phyloP scores from a whole-genome alignment of 164 flowering plant genomes.

The Platanus orientalis region DNA sequence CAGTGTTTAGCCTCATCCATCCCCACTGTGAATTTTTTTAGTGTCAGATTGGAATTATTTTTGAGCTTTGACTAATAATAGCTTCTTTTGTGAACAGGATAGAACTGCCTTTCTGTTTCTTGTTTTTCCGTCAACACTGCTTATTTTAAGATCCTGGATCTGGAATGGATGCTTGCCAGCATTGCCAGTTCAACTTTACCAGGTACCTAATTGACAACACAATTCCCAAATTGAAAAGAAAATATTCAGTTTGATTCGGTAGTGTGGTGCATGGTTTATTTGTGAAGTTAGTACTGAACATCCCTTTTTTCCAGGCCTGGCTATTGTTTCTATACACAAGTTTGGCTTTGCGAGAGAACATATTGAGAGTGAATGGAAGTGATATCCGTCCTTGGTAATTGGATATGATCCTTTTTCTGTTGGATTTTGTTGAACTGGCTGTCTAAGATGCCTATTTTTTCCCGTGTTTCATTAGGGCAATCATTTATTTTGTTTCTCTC shows the following conservation, averaged over 20 bases:
- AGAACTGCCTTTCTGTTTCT: slow-evolving; percentile 82
- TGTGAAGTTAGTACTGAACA: slow-evolving; percentile 5
- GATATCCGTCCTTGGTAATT: slow-evolving; percentile 93
- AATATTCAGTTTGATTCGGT: background rate
- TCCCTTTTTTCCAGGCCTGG: slow-evolving; percentile 67
- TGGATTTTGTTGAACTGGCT: too few species aligned
- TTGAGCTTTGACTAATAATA: background rate
- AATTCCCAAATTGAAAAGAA: slow-evolving; percentile 2
- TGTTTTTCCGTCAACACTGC: slow-evolving; percentile 68
- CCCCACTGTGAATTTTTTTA: too few species aligned
- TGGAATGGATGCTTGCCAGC: slow-evolving; percentile 96
- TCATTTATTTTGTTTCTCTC: too few species aligned
- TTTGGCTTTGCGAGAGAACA: slow-evolving; percentile 90
- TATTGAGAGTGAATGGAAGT: slow-evolving; percentile 87
- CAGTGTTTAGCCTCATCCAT: too few species aligned
- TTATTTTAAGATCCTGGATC: slow-evolving; percentile 53
- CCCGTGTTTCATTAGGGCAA: too few species aligned
- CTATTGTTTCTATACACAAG: slow-evolving; percentile 83
- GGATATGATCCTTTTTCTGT: background rate
- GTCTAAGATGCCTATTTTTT: too few species aligned
- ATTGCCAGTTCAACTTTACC: slow-evolving; percentile 88
- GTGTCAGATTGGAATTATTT: background rate
- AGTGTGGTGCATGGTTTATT: too few species aligned
- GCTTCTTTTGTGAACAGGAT: slow-evolving; percentile 53
- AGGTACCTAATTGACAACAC: slow-evolving; percentile 37